phyloP scores from a whole-genome alignment of 371 early-diverging fungal genomes.

The Coemansia sp. region DNA sequence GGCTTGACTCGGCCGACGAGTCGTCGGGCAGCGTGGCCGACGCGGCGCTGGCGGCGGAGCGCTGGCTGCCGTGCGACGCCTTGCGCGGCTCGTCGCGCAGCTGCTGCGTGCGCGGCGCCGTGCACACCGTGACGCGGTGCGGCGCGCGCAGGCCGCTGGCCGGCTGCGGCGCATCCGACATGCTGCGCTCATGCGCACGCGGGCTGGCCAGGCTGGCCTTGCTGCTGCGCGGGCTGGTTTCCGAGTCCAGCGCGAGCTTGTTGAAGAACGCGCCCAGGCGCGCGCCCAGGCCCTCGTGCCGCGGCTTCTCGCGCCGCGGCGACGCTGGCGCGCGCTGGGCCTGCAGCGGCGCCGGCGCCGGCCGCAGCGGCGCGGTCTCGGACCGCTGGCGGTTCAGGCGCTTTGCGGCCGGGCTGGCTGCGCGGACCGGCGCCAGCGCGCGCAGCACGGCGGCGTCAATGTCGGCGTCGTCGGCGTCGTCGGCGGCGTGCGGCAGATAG shows the following conservation, averaged over 20 bases:
- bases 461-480: conserved; percentile 16
- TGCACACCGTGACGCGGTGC: conserved; percentile 42
- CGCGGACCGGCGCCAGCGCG: conserved; percentile 17
- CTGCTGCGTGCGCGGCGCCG: neutral
- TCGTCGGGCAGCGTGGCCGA: conserved; percentile 15
- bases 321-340: conserved; percentile 27
- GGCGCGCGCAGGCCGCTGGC: conserved; percentile 12
- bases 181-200: conserved; percentile 40
- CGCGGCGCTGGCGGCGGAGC: conserved; percentile 26
- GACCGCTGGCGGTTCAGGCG: conserved; percentile 45
- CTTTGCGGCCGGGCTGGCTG: conserved; percentile 16
- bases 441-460: conserved; percentile 14
- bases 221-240: conserved; percentile 30
- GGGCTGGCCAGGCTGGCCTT: conserved; percentile 11
- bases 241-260: conserved; percentile 43
- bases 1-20: conserved; percentile 18
- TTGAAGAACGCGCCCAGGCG: conserved; percentile 46
- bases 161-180: conserved; percentile 36
- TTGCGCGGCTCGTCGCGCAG: conserved; percentile 39
- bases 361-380: conserved; percentile 45
- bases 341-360: conserved; percentile 14
- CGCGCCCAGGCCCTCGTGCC: conserved; percentile 44
- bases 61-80: conserved; percentile 43
- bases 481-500: conserved; percentile 35
- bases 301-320: conserved; percentile 34